Conservation (phyloP, 495 filamentous ascomycete genomes). For the Podospora appendiculata region DNA sequence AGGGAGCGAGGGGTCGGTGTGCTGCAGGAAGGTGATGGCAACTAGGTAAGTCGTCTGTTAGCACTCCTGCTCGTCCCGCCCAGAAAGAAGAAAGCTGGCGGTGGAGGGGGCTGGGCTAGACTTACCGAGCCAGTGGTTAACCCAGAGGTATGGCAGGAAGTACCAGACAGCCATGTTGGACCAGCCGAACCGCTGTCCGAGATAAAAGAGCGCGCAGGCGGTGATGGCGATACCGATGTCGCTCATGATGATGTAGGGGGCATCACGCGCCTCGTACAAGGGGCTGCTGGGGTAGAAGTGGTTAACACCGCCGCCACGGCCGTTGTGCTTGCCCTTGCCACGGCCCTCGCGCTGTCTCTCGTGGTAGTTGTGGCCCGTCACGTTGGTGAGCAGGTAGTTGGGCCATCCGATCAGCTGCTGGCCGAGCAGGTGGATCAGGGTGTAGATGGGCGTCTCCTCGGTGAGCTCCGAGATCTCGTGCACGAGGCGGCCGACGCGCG, state of each 20-base stretch:
- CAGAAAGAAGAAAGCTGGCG: not conserved
- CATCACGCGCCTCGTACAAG: constrained; percentile 85
- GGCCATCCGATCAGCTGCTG: constrained; percentile 93
- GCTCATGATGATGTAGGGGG: constrained; percentile 71
- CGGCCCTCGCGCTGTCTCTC: constrained; percentile 74
- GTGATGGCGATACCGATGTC: constrained; percentile 68
- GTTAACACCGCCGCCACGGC: constrained; percentile 74
- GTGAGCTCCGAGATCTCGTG: constrained; percentile 80
- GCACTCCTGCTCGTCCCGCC: not conserved
- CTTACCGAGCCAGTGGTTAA: constrained; percentile 94
- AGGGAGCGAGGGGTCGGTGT: constrained; percentile 80
- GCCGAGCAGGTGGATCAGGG: constrained; percentile 57
- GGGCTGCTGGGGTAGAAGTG: constrained; percentile 87
- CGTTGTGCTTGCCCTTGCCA: constrained; percentile 84
- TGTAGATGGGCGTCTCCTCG: constrained; percentile 90
- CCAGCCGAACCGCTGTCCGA: constrained; percentile 70
- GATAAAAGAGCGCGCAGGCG: constrained; percentile 44
- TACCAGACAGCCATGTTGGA: constrained; percentile 89
- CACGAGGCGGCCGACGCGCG: constrained; percentile 55
- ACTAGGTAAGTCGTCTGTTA: constrained; percentile 42
- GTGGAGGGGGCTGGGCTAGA: not conserved
- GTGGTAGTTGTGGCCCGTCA: constrained; percentile 92
- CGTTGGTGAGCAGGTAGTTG: constrained; percentile 77
- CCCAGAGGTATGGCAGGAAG: constrained; percentile 89
- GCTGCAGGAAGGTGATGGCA: constrained; percentile 83